Base-by-base conservation (phyloP, 306 rosid genomes). In the Ochetophila trinervis region DNA sequence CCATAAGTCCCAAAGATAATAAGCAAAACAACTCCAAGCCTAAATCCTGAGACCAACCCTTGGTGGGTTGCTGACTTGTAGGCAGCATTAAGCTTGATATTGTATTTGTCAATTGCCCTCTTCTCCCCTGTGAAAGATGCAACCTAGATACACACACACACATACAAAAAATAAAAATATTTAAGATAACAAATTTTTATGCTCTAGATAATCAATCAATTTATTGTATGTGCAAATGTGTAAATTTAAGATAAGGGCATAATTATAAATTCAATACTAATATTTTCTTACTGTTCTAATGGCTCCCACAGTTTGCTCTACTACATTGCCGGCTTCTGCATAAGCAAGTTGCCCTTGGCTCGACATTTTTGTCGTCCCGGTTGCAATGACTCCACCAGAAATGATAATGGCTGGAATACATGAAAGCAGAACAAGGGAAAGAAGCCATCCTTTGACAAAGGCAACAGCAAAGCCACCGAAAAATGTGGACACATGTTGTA, bases 291-390 rank as follows among this genome's bases (percentile, higher is more conserved):
- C 97, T 18, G 95, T 87, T 82, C 88, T 76, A 22, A 90, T 90
- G 37, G 88, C 74, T 74, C 87, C 88, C 19, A 87, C 84, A 0
- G 90, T 83, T 77, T 90, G 95, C 36, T 90, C 95, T 5, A 84
- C 97, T 3, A 85, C 75, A 53, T 69, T 80, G 57, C 97, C 87
- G 12, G 97, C 92, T 76, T 90, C 91, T 19, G 92, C 87, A 65
- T 90, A 90, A 68, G 95, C 97, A 44, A 65, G 17, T 74, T 90
- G 95, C 1, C 85, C 90, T 0, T 88, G 84, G 22, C 83, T 78
- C 5, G 97, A 68, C 90, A 90, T 80, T 82, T 74, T 90, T 4
- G 86, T 32, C 66, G 83, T 61, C 48, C 76, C 2, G 0, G 34
- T 35, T 8, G 92, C 57, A 58, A 84, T 35, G 49, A 63, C 3